These are phyloP conservation scores for Trichocladium uniseriatum DNA, from an alignment of 495 filamentous ascomycete species.

Conservation along the genomic window DNA sequence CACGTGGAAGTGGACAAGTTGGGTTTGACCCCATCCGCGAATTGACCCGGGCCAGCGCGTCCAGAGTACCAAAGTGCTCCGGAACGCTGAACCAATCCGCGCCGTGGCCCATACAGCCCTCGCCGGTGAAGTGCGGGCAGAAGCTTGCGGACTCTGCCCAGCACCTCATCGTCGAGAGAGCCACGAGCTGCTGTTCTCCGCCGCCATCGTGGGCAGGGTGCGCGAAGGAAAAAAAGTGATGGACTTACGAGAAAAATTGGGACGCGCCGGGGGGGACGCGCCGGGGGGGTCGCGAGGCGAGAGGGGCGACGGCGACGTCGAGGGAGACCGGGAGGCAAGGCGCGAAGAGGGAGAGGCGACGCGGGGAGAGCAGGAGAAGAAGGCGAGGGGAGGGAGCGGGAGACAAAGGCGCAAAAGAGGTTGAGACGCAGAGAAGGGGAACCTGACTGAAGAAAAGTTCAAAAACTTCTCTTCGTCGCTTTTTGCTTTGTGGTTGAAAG, in stretches of 20 bases:
- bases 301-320: not conserved
- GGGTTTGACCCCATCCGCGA: not conserved
- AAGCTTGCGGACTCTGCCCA: not conserved
- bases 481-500: too few relatives aligned
- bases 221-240: not conserved
- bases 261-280: too few relatives aligned
- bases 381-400: too few relatives aligned
- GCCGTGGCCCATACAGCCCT: not conserved
- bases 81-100: not conserved
- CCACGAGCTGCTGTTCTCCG: not conserved
- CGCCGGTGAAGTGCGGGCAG: constrained; percentile 1
- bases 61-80: not conserved
- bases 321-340: not conserved
- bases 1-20: not conserved
- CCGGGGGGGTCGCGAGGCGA: not conserved
- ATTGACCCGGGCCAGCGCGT: not conserved
- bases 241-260: not conserved
- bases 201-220: not conserved
- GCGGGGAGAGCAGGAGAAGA: not conserved
- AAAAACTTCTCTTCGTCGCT: too few relatives aligned
- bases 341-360: not conserved
- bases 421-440: too few relatives aligned
- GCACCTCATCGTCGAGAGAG: not conserved
- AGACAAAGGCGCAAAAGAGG: too few relatives aligned
- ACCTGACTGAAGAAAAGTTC: too few relatives aligned